Evolutionary conservation across 2,329 filamentous ascomycete species (phyloP).

Genomic region (Tolypocladium album): DNA sequence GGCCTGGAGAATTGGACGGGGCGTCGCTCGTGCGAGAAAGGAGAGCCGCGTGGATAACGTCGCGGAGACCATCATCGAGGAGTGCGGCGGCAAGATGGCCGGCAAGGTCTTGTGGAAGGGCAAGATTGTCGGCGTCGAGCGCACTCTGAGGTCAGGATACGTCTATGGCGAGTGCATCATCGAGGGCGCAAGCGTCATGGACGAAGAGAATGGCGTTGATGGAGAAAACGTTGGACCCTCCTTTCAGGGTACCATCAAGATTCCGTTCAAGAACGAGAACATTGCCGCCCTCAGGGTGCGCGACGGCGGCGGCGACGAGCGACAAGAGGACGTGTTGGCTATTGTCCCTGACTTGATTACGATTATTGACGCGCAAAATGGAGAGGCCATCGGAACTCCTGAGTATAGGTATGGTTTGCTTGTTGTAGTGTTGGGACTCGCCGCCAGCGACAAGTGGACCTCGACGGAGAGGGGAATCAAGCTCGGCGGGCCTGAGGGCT

Average conservation of each 20-base stretch:
- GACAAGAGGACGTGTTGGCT: constrained; percentile 32
- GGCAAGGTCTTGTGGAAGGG: constrained; percentile 51
- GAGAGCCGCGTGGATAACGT: constrained; percentile 41
- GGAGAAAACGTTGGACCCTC: not conserved
- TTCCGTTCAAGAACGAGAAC: constrained; percentile 68
- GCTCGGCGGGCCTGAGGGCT: constrained; percentile 37
- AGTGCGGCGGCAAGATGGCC: constrained; percentile 40
- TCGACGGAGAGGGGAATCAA: constrained; percentile 32
- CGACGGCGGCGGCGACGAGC: constrained; percentile 22
- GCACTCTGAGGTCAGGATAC: constrained; percentile 44
- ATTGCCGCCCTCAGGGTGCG: constrained; percentile 42
- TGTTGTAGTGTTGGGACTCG: constrained; percentile 36
- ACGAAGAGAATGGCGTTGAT: constrained; percentile 10
- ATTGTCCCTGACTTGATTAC: constrained; percentile 47
- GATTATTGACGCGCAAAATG: constrained; percentile 44
- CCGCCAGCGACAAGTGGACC: constrained; percentile 34
- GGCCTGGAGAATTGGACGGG: constrained; percentile 49
- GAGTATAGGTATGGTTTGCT: constrained; percentile 45
- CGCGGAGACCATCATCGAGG: constrained; percentile 46
- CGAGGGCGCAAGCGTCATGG: constrained; percentile 31
- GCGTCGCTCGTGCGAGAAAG: constrained; percentile 39
- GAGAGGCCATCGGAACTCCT: constrained; percentile 43
- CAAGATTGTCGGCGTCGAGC: constrained; percentile 51
- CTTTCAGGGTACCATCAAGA: constrained; percentile 41
- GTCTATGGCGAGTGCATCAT: constrained; percentile 50